phyloP scores from a whole-genome alignment of 345 rosid species.

The Moricandia moricandioides region DNA sequence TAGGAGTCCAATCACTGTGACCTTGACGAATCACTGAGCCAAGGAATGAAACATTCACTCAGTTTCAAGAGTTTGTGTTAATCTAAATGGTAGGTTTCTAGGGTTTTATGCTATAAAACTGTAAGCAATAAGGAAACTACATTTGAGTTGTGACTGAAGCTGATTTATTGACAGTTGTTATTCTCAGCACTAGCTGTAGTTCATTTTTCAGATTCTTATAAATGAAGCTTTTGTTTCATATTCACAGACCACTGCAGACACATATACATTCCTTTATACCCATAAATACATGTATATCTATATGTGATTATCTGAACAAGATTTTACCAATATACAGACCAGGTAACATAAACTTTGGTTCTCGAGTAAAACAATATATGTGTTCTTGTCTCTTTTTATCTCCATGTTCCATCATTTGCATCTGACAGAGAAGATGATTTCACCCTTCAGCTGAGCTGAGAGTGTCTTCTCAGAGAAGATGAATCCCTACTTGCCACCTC shows the following conservation, averaged over 20 bases:
- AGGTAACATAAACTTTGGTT: not conserved
- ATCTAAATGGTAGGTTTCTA: not conserved
- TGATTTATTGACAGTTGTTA: constrained; percentile 24
- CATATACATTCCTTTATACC: not conserved
- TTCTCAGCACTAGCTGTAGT: not conserved
- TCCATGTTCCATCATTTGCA: constrained; percentile 18
- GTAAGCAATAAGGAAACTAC: constrained; percentile 10
- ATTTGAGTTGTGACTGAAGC: constrained; percentile 13
- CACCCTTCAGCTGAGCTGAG: not conserved
- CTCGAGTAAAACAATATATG: not conserved
- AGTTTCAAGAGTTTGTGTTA: too few relatives aligned
- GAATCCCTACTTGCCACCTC: constrained; percentile 46
- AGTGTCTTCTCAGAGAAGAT: not conserved
- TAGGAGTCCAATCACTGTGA: constrained; percentile 82
- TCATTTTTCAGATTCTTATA: constrained; percentile 1
- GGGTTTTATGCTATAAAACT: constrained; percentile 11
- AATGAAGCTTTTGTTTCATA: constrained; percentile 6
- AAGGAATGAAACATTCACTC: not conserved
- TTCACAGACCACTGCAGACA: constrained; percentile 17
- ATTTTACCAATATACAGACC: constrained; percentile 7
- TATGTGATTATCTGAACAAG: not conserved
- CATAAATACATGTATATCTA: not conserved
- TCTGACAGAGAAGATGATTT: not conserved
- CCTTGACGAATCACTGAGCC: constrained; percentile 48
- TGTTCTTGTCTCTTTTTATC: constrained; percentile 20